phyloP scores from a whole-genome alignment of 2,329 filamentous ascomycete species.

The Orbilia blumenaviensis region DNA sequence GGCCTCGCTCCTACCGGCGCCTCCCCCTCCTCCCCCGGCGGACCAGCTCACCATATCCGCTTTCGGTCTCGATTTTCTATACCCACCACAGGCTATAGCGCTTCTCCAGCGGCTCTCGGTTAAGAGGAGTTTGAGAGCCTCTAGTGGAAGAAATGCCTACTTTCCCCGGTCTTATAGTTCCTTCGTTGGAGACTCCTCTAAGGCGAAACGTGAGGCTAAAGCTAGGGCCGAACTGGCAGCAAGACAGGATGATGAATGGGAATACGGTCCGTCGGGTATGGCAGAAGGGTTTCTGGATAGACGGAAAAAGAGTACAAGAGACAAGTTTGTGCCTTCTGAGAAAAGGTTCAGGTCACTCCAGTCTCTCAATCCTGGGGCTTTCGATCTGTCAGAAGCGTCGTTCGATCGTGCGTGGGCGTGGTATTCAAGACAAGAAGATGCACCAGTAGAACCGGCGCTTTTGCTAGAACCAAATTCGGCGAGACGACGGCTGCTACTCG shows the following conservation, averaged over 20 bases:
- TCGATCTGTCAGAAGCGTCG: constrained; percentile 33
- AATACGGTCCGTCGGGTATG: constrained; percentile 35
- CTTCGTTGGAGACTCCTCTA: constrained; percentile 54
- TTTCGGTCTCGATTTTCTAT: constrained; percentile 61
- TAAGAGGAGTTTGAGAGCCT: constrained; percentile 3
- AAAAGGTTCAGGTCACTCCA: constrained; percentile 5
- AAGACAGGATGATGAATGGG: constrained; percentile 31
- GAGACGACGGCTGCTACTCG: constrained; percentile 40
- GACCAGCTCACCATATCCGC: constrained; percentile 23
- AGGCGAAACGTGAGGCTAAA: constrained; percentile 24
- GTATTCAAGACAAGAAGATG: constrained; percentile 9
- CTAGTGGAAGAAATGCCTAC: constrained; percentile 31
- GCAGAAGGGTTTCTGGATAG: constrained; percentile 26
- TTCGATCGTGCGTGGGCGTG: constrained; percentile 42
- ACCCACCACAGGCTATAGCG: constrained; percentile 61
- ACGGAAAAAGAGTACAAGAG: constrained; percentile 5
- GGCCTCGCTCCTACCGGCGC: constrained; percentile 23
- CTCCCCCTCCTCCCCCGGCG: background rate
- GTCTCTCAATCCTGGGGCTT: background rate
- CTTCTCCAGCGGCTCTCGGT: constrained; percentile 59
- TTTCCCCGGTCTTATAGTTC: constrained; percentile 60
- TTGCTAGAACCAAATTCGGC: background rate
- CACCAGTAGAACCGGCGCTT: constrained; percentile 3
- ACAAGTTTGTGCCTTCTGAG: constrained; percentile 7
- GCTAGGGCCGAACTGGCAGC: constrained; percentile 27